phyloP scores from a whole-genome alignment of 768 basidiomycete species.

The Glaciozyma antarctica region DNA sequence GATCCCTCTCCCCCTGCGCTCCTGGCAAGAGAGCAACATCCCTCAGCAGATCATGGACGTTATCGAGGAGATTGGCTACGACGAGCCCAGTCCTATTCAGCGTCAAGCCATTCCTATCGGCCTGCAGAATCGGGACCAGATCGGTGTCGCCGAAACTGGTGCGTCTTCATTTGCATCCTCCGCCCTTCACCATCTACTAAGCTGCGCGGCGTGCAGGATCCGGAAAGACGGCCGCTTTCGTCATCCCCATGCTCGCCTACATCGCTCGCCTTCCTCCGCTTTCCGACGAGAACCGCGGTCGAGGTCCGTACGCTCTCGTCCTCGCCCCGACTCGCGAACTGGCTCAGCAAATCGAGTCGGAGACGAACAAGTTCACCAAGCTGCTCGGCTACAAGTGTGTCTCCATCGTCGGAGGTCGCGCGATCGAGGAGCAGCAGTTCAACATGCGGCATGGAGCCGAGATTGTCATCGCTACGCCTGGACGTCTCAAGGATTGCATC shows the following conservation, averaged over 20 bases:
- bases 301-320: conserved; percentile 88
- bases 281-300: conserved; percentile 82
- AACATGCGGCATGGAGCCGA: conserved; percentile 96
- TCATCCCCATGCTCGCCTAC: conserved; percentile 94
- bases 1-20: conserved; percentile 86
- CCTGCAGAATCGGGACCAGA: conserved; percentile 87
- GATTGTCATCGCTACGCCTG: conserved; percentile 96
- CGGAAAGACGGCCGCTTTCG: conserved; percentile 96
- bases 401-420: conserved; percentile 95
- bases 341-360: conserved; percentile 92
- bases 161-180: conserved; percentile 8
- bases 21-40: conserved; percentile 81
- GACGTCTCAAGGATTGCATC: conserved; percentile 94
- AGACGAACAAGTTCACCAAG: conserved; percentile 80
- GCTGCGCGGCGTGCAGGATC: conserved; percentile 53
- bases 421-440: conserved; percentile 96
- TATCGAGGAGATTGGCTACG: conserved; percentile 87
- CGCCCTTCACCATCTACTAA: not conserved
- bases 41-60: conserved; percentile 67
- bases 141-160: conserved; percentile 98
- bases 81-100: conserved; percentile 93
- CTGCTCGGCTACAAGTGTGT: conserved; percentile 89
- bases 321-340: conserved; percentile 95
- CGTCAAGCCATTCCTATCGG: conserved; percentile 99
- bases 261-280: conserved; percentile 77